Evolutionary conservation across 2,329 filamentous ascomycete genomes (phyloP).

Genomic region (Rutstroemia sp.): DNA sequence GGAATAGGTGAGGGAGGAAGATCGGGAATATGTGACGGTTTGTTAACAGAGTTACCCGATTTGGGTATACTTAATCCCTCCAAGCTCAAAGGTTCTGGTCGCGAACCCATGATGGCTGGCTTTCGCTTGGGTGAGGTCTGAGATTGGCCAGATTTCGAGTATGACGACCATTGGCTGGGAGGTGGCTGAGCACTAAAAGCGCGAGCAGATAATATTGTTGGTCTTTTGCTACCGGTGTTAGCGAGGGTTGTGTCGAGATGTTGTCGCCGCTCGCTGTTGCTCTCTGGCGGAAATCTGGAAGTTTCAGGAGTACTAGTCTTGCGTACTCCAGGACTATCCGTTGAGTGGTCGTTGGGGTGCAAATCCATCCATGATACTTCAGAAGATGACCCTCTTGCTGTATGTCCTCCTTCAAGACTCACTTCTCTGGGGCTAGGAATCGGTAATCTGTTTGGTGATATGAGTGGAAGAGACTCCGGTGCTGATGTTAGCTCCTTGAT

Average conservation of each 20-base stretch:
- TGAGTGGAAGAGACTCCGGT: constrained; percentile 51
- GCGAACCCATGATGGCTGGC: constrained; percentile 13
- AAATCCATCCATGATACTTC: constrained; percentile 9
- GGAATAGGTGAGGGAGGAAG: constrained; percentile 34
- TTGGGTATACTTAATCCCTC: not conserved
- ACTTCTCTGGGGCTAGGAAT: constrained; percentile 28
- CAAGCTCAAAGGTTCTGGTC: constrained; percentile 25
- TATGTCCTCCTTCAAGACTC: constrained; percentile 19
- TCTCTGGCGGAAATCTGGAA: constrained; percentile 6
- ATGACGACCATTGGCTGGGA: constrained; percentile 17
- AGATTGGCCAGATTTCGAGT: constrained; percentile 15
- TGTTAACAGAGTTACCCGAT: constrained; percentile 1
- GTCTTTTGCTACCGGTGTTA: constrained; percentile 16
- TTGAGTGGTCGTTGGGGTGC: constrained; percentile 11
- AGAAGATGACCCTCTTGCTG: constrained; percentile 13
- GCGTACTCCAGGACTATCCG: constrained; percentile 4
- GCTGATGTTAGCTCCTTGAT: constrained; percentile 51
- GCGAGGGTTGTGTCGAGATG: constrained; percentile 12
- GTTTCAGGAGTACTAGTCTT: constrained; percentile 14
- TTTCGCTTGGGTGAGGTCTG: constrained; percentile 25
- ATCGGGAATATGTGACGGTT: constrained; percentile 10
- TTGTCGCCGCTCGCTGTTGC: constrained; percentile 14
- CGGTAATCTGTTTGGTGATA: constrained; percentile 31
- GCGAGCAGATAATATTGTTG: constrained; percentile 22
- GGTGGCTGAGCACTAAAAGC: constrained; percentile 21